Base-by-base conservation (phyloP, 768 basidiomycete genomes). In the Cystobasidium onofrii region DNA sequence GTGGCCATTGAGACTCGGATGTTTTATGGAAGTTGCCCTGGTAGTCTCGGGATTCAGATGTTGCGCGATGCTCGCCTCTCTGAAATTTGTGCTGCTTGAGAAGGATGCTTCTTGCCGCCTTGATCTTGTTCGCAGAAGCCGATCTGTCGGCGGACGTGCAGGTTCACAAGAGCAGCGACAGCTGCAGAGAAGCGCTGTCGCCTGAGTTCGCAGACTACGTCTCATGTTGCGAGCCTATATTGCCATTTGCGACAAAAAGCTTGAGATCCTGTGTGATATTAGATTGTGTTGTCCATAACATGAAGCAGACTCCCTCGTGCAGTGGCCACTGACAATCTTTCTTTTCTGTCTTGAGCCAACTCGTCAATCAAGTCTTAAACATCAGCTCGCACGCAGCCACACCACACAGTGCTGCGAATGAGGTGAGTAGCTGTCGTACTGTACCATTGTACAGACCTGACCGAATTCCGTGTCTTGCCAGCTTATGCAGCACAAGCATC, bases 1-100 rank as follows among this genome's bases (percentile, higher is more conserved):
- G 2, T 75, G 50, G 10, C 27, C 64, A 10, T 15, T 70, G 29
- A 63, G 75, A 31, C 44, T 64, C n/a, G 46, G 18, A 39, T 60
- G n/a, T n/a, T n/a, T n/a, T n/a, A n/a, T n/a, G n/a, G n/a, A n/a
- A n/a, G n/a, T n/a, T n/a, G n/a, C n/a, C n/a, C n/a, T n/a, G n/a
- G n/a, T n/a, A n/a, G n/a, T n/a, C n/a, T n/a, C n/a, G n/a, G n/a
- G n/a, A n/a, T n/a, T n/a, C n/a, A n/a, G n/a, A n/a, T n/a, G n/a
- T n/a, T n/a, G n/a, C n/a, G n/a, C n/a, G 41, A 18, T 43, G 41
- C 41, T 43, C 7, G 41, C 18, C 41, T 43, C 9, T 43, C 18
- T 43, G 41, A 9, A 20, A 17, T 15, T n/a, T 50, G 46, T 20
- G 18, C n/a, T 50, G 46, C 18, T 50, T 50, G 46, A 7, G 46